These are phyloP conservation scores for Syncephalastrum racemosum DNA, from an alignment of 371 early-diverging fungal species.

Conservation along the genomic window DNA sequence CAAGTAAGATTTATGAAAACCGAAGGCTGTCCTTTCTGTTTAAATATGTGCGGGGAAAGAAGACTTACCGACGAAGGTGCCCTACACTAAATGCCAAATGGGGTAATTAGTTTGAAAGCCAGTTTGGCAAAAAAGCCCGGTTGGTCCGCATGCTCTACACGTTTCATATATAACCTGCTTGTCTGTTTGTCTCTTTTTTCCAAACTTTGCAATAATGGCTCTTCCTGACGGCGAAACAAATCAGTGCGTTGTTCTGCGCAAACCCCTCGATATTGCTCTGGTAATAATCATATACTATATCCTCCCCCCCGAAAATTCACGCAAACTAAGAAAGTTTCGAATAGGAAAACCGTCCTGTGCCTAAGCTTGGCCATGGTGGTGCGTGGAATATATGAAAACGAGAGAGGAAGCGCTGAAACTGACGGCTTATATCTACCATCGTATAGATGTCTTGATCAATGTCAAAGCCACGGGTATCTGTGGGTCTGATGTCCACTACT, in stretches of 20 bases:
- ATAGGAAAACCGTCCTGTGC: conserved; percentile 33
- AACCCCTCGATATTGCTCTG: conserved; percentile 24
- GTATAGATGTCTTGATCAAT: conserved; percentile 47
- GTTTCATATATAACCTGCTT: too few species aligned
- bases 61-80: too few species aligned
- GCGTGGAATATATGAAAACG: neutral
- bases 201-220: conserved; percentile 9
- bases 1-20: too few species aligned
- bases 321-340: neutral
- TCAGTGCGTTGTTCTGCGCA: conserved; percentile 23
- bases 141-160: too few species aligned
- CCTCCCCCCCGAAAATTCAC: neutral
- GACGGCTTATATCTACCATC: neutral
- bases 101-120: too few species aligned
- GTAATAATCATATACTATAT: conserved; percentile 10
- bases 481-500: conserved; percentile 54
- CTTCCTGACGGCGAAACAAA: conserved; percentile 21
- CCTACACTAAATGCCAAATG: too few species aligned
- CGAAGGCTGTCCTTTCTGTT: too few species aligned
- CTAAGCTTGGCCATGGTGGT: conserved; percentile 25
- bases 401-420: neutral
- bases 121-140: too few species aligned
- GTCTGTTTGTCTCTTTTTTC: conserved; percentile 5
- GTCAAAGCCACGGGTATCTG: conserved; percentile 53
- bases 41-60: too few species aligned